phyloP scores from a whole-genome alignment of 1,139 yeast genomes.

The Pichia sp. region DNA sequence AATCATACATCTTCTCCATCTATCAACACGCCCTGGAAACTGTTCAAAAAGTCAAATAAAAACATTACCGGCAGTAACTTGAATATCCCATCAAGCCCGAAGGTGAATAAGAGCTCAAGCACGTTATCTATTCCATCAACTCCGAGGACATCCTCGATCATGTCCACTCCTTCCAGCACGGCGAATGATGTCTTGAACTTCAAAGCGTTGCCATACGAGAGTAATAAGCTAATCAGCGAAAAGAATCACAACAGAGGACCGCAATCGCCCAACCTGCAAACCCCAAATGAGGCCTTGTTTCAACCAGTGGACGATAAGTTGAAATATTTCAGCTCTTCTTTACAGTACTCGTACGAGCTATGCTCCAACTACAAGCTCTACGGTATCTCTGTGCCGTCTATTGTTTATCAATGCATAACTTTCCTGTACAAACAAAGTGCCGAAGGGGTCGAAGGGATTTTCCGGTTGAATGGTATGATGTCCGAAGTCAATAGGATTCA shows the following conservation, averaged over 20 bases:
- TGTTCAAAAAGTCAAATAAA: constrained; percentile 8
- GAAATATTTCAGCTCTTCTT: constrained; percentile 52
- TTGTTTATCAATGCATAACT: constrained; percentile 69
- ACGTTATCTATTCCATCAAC: constrained; percentile 9
- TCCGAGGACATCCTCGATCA: constrained; percentile 6
- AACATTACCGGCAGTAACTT: neutral
- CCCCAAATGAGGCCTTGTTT: constrained; percentile 11
- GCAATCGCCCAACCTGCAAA: constrained; percentile 7
- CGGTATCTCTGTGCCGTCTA: constrained; percentile 52
- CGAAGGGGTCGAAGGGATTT: constrained; percentile 80
- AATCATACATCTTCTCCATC: constrained; percentile 2
- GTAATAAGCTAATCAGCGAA: neutral
- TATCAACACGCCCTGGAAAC: constrained; percentile 10
- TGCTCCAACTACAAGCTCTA: constrained; percentile 32
- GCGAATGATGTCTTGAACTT: constrained; percentile 21
- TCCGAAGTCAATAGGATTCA: constrained; percentile 66
- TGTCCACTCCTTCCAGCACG: constrained; percentile 6
- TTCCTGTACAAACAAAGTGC: constrained; percentile 64
- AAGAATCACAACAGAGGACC: neutral
- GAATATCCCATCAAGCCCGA: constrained; percentile 7
- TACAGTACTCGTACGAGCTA: constrained; percentile 43
- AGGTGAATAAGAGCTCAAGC: constrained; percentile 1
- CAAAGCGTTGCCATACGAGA: constrained; percentile 25
- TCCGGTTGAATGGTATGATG: constrained; percentile 86
- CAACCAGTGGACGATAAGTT: constrained; percentile 19